Evolutionary conservation across 2,329 filamentous ascomycete species (phyloP), one percentile per base, ranked within the genome.

Genomic region (Botrytis fabae): DNA sequence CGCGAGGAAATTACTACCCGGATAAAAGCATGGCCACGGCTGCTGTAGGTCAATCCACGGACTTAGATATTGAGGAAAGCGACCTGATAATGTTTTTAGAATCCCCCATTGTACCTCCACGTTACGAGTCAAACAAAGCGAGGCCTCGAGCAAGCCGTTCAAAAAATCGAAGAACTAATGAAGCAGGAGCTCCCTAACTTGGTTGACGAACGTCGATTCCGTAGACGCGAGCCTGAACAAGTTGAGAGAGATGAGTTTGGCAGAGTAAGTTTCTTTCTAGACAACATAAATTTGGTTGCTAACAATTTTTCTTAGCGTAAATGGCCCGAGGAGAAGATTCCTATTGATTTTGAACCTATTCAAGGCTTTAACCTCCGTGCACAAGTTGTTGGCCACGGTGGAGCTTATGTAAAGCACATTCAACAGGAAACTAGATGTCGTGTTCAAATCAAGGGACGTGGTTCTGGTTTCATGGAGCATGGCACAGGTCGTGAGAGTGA

Each of bases 21-120:
- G 97, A 98, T 84, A 98, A 98, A 85, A 95, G 89, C 85, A 96
- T 99, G 94, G 94, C 96, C 48, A 98, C 95, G 22, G 90, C 95
- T 73, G 89, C 93, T 82, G 96, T 98, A 88, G 86, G 92, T 86
- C 46, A 48, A 48, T 25, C 18, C 4, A 9, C 71, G 8, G 28
- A 4, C 3, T 25, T 42, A 16, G 32, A 32, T 22, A 14, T 42
- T 64, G 44, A 28, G n/a, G 35, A 69, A 59, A 73, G 6, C 12
- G 46, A 73, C n/a, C 75, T 80, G 69, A 79, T 72, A 48, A 66
- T 48, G 42, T 46, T 16, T n/a, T 4, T 77, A 97, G 95, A 95
- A 94, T 78, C 96, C 96, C 12, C 96, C 96, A 3, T 86, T 99
- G 25, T 98, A 97, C 81, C 91, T 99, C 42, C 96, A 98, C 80